Evolutionary conservation across 2,329 filamentous ascomycete species (phyloP), one percentile per base, ranked within the genome.

Genomic region (Myriosclerotinia duriaeana): DNA sequence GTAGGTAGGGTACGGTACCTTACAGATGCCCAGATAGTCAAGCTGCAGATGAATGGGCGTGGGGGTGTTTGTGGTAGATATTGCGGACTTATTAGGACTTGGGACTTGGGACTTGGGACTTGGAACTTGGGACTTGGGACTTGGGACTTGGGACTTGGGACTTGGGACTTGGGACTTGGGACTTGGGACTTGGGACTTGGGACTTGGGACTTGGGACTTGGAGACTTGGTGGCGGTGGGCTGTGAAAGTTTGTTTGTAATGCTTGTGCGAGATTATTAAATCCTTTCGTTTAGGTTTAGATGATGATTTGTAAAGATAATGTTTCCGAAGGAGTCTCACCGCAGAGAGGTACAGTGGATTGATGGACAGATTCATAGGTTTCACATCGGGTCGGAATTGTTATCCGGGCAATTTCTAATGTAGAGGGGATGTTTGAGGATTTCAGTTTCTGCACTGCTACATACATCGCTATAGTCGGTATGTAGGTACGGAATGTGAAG

Each of bases 311-410:
- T 59, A 34, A 40, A 22, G n/a, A 48, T 20, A 30, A 42, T 30
- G 36, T 34, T 44, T 42, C 63, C 15, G 30, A 65, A 65, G 22
- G 42, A 65, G 63, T 50, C 22, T 65, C 63, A 60, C 63, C 46
- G 63, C 46, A 60, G 22, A 36, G 12, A 55, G 46, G n/a, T 22
- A 44, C 38, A 34, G 11, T 38, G 20, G 17, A 38, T 36, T 7
- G 53, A 8, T n/a, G 17, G 42, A 50, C 30, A 42, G 36, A 53
- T 26, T 0, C 17, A 42, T 5, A 53, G n/a, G 36, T 61, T 14
- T 5, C 3, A 50, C 14, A 8, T 20, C 46, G 44, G 22, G 22
- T 65, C 54, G 46, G 63, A 22, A 15, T 26, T 4, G 14, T 60
- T 50, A 61, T 48, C 44, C n/a, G 34, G 58, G 34, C 14, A 8